Conservation (phyloP, 1,284 basidiomycete species). For the Melanopsichium pennsylvanicum region DNA sequence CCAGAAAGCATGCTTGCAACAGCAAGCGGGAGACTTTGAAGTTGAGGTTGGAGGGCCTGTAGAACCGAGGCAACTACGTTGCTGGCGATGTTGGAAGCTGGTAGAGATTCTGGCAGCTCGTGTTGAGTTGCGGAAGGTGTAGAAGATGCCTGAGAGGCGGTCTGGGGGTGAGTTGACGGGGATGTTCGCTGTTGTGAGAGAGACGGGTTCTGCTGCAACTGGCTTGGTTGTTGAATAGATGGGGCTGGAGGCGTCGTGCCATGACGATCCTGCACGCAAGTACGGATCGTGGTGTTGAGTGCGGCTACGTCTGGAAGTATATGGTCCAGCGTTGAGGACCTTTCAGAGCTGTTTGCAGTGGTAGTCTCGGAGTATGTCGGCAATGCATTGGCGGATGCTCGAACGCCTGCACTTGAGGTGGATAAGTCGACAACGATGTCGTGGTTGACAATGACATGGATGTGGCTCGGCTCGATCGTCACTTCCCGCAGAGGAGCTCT, state of each 20-base stretch:
- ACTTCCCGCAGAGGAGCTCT: no score
- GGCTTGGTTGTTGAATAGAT: neutral
- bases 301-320: no score
- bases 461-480: conserved; percentile 4
- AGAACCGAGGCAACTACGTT: conserved; percentile 2
- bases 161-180: neutral
- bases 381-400: neutral
- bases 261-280: no score
- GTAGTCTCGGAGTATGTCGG: neutral
- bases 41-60: conserved; percentile 16
- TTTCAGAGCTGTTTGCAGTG: no score
- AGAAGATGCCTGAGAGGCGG: neutral
- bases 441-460: conserved; percentile 8
- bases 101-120: neutral
- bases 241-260: neutral
- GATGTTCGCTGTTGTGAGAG: neutral
- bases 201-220: neutral
- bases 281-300: no score
- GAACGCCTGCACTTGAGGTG: neutral
- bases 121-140: neutral
- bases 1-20: conserved; percentile 1
- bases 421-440: neutral
- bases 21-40: neutral
- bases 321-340: neutral
- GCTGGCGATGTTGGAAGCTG: neutral